A percentile compares a stretch with the other conserved stretches of the same genome.
Conservation (phyloP, 768 basidiomycete genomes). For the Amanita thiersii region DNA sequence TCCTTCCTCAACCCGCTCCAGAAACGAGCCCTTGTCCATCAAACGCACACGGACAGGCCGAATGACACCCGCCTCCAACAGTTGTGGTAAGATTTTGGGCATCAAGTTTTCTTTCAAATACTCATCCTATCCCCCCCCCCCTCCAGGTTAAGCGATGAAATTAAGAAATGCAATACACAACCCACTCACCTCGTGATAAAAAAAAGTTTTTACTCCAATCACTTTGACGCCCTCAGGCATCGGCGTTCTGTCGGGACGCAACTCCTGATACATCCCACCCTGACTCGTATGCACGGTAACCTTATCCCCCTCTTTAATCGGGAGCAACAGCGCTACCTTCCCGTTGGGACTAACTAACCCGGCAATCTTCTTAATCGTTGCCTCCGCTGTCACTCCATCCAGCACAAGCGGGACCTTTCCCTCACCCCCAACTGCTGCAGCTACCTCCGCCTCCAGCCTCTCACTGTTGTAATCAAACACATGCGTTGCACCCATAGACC, state of each 20-base stretch:
- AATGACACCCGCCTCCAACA: slow-evolving; percentile 30
- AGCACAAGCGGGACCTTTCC: slow-evolving; percentile 21
- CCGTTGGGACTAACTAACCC: slow-evolving; percentile 28
- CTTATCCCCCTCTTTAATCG: slow-evolving; percentile 36
- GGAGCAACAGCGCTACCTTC: slow-evolving; percentile 34
- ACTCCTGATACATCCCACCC: slow-evolving; percentile 22
- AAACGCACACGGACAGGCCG: slow-evolving; percentile 32
- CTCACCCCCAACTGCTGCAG: slow-evolving; percentile 17
- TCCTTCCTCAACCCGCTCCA: slow-evolving; percentile 32
- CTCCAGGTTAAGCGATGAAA: not conserved
- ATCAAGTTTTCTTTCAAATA: slow-evolving; percentile 33
- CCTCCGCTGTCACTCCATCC: slow-evolving; percentile 25
- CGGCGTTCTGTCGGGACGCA: slow-evolving; percentile 26
- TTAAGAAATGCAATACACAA: not conserved
- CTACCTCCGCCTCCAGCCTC: slow-evolving; percentile 20
- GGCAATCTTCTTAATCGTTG: slow-evolving; percentile 26
- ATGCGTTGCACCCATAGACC: slow-evolving; percentile 26
- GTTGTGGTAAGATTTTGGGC: slow-evolving; percentile 34
- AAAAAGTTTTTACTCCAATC: slow-evolving; percentile 32
- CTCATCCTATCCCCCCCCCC: slow-evolving; percentile 31
- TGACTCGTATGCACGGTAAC: slow-evolving; percentile 20
- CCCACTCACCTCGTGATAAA: slow-evolving; percentile 27
- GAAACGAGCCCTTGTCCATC: slow-evolving; percentile 32
- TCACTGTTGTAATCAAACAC: slow-evolving; percentile 26
- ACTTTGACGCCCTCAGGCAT: slow-evolving; percentile 28